Evolutionary conservation across 768 basidiomycete species (phyloP).

Genomic region (Termitomyces bulborhizus): DNA sequence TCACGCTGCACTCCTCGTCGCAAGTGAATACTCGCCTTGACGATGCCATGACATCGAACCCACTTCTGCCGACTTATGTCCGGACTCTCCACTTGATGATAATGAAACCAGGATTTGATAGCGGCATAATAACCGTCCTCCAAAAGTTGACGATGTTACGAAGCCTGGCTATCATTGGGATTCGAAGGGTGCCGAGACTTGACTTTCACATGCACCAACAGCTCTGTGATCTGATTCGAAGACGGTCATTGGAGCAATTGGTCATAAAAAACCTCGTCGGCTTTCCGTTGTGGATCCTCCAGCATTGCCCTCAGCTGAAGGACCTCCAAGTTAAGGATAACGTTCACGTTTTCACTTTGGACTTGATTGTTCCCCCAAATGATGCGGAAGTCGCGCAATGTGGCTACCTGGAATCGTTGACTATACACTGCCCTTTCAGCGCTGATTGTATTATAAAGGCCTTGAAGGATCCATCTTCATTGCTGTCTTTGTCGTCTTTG

Average conservation of each 20-base stretch:
- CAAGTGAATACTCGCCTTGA: not conserved
- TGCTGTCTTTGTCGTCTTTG: not conserved
- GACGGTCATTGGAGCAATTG: not conserved
- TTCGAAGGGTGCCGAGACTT: not conserved
- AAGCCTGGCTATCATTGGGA: not conserved
- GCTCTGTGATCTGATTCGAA: not conserved
- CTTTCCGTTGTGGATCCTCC: not conserved
- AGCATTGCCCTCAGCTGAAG: not conserved
- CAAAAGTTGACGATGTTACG: not conserved
- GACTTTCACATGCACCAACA: not conserved
- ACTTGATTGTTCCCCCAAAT: not conserved
- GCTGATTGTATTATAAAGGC: not conserved
- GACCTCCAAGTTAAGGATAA: not conserved
- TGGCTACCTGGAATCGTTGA: constrained; percentile 2
- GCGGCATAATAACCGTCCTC: not conserved
- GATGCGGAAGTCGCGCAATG: not conserved
- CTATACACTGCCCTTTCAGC: not conserved
- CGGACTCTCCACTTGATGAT: not conserved
- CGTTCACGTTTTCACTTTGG: not conserved
- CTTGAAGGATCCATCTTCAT: not conserved
- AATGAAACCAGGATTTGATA: too few species aligned
- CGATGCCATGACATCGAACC: not conserved
- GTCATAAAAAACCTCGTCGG: not conserved
- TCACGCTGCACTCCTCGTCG: not conserved
- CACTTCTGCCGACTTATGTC: not conserved